Base-by-base conservation (phyloP, 2,329 filamentous ascomycete species). In the Fusarium chaquense region DNA sequence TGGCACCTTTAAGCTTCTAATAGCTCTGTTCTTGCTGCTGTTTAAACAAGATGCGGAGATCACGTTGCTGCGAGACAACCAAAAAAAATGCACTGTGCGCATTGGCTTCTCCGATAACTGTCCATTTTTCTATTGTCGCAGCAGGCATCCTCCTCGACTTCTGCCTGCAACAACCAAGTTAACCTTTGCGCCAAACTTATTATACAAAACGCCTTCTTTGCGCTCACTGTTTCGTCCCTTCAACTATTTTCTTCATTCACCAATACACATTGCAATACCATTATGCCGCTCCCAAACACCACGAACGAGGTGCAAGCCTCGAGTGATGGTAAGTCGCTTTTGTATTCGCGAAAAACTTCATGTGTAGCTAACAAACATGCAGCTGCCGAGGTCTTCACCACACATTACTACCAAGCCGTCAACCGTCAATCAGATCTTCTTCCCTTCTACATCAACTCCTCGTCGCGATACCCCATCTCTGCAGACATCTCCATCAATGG, bases 401-500 rank as follows among this genome's bases (percentile, higher is more conserved):
- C 90, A 65, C 84, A 86, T 67, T 97, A 91, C 83, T 97, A 97
- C 81, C 83, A 86, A 30, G 86, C 91, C n/a, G 83, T 97, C 53
- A 89, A 91, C 79, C 86, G 84, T 62, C 85, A 93, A 41, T 76
- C 85, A 33, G 81, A 82, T 10, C 85, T 97, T 16, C 77, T 86
- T 20, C 81, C 82, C n/a, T 97, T 90, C 84, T 97, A 97, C 83
- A 82, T 89, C 70, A 87, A 87, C 76, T 80, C 84, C 52, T 87
- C 86, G 26, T 72, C 84, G 13, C 81, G 84, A 63, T 87, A 88
- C 67, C 76, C 78, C 15, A 81, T 86, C n/a, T 83, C 84, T 35
- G 85, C 92, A 53, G 88, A 90, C 76, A 94, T 97, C 74, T 87
- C 89, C 74, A 90, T 94, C 84, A 97, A 97, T 81, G 93, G 94